phyloP scores from a whole-genome alignment of 495 filamentous ascomycete genomes.

The Aspergillus campestris region DNA sequence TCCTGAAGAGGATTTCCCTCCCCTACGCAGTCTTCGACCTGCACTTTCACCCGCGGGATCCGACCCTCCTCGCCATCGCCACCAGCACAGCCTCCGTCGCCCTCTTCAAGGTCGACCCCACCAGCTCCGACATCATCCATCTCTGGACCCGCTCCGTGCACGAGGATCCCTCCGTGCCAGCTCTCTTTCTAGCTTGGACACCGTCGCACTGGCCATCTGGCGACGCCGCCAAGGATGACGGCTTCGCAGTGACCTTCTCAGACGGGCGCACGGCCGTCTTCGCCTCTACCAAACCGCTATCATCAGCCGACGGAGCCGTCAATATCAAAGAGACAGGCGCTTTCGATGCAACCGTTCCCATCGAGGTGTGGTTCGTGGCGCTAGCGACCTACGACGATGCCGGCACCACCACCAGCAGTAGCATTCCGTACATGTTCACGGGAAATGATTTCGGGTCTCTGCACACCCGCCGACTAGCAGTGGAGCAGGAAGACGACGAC shows the following conservation, averaged over 20 bases:
- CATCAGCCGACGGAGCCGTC: constrained; percentile 1
- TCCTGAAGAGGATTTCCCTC: constrained; percentile 40
- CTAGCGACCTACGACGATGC: constrained; percentile 12
- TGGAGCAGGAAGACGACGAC: constrained; percentile 12
- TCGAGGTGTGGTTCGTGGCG: constrained; percentile 42
- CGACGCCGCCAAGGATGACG: constrained; percentile 25
- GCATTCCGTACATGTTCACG: constrained; percentile 28
- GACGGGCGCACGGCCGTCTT: constrained; percentile 50
- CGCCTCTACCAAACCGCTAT: constrained; percentile 18
- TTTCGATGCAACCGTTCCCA: constrained; percentile 27
- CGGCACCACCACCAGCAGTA: neutral
- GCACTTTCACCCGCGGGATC: constrained; percentile 60
- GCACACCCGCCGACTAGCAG: constrained; percentile 24
- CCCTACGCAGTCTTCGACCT: constrained; percentile 76
- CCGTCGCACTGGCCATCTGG: constrained; percentile 35
- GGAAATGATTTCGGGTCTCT: constrained; percentile 29
- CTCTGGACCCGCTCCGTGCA: constrained; percentile 31
- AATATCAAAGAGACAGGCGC: constrained; percentile 14
- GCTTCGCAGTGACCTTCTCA: constrained; percentile 59
- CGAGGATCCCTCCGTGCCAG: constrained; percentile 47
- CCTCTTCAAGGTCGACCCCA: constrained; percentile 43
- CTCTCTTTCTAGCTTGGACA: constrained; percentile 66
- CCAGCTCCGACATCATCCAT: constrained; percentile 17
- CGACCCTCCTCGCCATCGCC: constrained; percentile 55
- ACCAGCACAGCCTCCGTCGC: constrained; percentile 62